Conservation (phyloP, 2,329 filamentous ascomycete species). For the Fusarium odoratissimum region DNA sequence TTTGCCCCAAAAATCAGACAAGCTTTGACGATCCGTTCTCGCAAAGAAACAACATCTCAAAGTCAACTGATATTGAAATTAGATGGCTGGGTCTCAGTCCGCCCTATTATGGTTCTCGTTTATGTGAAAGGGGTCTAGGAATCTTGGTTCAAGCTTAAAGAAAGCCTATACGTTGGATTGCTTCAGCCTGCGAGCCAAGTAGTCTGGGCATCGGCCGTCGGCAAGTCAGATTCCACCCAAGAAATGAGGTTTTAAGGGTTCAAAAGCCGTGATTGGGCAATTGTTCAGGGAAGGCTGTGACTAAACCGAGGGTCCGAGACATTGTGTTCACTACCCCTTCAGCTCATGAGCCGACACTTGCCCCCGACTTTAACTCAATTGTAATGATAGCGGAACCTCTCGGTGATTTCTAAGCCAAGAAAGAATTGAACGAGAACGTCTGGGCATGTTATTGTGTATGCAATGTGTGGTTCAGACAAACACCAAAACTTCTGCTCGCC, state of each 20-base stretch:
- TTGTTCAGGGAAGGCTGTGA: background rate
- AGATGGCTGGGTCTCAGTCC: background rate
- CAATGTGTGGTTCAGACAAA: too few relatives aligned
- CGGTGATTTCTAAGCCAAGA: background rate
- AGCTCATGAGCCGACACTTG: background rate
- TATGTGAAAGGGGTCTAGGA: background rate
- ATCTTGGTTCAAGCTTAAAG: background rate
- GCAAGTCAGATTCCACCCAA: background rate
- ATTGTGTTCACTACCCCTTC: conserved; percentile 24
- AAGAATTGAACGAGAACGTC: background rate
- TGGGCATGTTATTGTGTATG: background rate
- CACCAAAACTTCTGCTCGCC: background rate
- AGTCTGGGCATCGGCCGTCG: conserved; percentile 25
- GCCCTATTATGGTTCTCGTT: background rate
- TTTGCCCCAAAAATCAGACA: background rate
- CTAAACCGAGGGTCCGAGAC: conserved; percentile 31
- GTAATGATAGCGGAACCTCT: background rate
- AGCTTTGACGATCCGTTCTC: background rate
- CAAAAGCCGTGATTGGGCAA: background rate
- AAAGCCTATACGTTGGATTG: conserved; percentile 6
- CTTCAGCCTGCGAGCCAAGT: background rate
- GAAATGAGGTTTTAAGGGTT: background rate
- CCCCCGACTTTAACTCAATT: background rate
- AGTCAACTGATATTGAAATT: background rate
- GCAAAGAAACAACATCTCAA: background rate